Evolutionary conservation across 495 filamentous ascomycete genomes (phyloP), one percentile per base, ranked within the genome.

Genomic region (Penicillium ochrochloron): DNA sequence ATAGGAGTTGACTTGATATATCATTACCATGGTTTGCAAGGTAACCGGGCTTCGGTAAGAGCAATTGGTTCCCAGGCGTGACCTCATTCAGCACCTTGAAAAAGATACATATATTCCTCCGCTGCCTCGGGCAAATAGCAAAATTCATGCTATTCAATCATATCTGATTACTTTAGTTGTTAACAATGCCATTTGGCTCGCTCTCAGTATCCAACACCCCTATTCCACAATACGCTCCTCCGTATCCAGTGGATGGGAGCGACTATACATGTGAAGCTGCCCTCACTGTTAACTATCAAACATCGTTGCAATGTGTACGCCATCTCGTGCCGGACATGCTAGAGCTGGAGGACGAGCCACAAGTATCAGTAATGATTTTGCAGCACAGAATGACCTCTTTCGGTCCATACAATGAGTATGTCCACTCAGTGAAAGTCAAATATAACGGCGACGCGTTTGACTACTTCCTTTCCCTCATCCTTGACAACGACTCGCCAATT

Each of bases 311-410:
- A 56, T 56, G 53, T 56, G 53, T 56, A 8, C 53, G 53, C 29
- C 53, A 56, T 56, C 29, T 56, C 21, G 53, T 56, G 21, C 53
- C 53, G 7, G 31, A 35, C 15, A 56, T 56, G 53, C 53, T 56
- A 56, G 53, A 56, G 21, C 53, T 56, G 0, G 53, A 56, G 7
- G 29, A 56, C 29, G 53, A 56, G 53, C 53, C 53, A 56, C 19
- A 56, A 29, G 53, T 56, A 56, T 56, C 53, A 56, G 53, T 56
- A 56, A 56, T 56, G 53, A 9, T 56, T 56, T n/a, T 56, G 53
- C 17, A 56, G 31, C 53, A 56, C 29, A 56, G 15, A 19, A 56
- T 56, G 53, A 35, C 53, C 29, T 56, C 53, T 5, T 56, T 56
- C 29, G 53, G 53, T 35, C 53, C 53, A 56, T 56, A 56, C 53